Conservation (phyloP, 352 stramenopile genomes). For the Pythium vanterpoolii region DNA sequence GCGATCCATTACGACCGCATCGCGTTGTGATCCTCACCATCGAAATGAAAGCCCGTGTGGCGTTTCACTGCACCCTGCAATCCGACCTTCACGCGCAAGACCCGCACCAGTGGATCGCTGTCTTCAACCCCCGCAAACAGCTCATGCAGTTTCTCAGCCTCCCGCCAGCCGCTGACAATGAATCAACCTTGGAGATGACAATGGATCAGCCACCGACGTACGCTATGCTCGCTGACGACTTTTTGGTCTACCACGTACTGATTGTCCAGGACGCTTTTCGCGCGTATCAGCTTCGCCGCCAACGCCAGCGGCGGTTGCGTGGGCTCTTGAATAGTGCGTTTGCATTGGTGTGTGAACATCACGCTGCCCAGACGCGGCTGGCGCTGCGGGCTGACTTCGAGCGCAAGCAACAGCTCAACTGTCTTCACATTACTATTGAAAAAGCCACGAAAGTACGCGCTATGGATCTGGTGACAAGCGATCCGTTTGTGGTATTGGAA, state of each 20-base stretch:
- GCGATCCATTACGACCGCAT: constrained; percentile 26
- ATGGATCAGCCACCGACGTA: constrained; percentile 35
- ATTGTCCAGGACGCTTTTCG: constrained; percentile 68
- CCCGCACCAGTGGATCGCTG: constrained; percentile 47
- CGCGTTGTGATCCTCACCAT: constrained; percentile 41
- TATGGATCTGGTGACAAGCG: constrained; percentile 54
- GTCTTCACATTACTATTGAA: constrained; percentile 54
- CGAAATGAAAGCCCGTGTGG: constrained; percentile 37
- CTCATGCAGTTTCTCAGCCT: constrained; percentile 59
- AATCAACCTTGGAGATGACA: constrained; percentile 10
- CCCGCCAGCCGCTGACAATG: not conserved
- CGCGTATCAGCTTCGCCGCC: constrained; percentile 22
- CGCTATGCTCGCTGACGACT: constrained; percentile 49
- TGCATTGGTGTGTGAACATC: constrained; percentile 27
- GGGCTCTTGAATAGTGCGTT: constrained; percentile 33
- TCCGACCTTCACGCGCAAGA: constrained; percentile 25
- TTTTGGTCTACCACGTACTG: constrained; percentile 61
- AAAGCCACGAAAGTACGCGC: constrained; percentile 41
- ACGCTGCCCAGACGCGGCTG: constrained; percentile 25
- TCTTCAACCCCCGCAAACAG: constrained; percentile 52
- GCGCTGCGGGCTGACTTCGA: constrained; percentile 21
- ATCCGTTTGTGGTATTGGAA: constrained; percentile 54
- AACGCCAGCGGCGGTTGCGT: constrained; percentile 23
- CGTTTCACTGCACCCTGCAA: constrained; percentile 20
- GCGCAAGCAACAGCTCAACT: constrained; percentile 45